phyloP scores from a whole-genome alignment of 2,329 filamentous ascomycete genomes.

The Aspergillus sp. region DNA sequence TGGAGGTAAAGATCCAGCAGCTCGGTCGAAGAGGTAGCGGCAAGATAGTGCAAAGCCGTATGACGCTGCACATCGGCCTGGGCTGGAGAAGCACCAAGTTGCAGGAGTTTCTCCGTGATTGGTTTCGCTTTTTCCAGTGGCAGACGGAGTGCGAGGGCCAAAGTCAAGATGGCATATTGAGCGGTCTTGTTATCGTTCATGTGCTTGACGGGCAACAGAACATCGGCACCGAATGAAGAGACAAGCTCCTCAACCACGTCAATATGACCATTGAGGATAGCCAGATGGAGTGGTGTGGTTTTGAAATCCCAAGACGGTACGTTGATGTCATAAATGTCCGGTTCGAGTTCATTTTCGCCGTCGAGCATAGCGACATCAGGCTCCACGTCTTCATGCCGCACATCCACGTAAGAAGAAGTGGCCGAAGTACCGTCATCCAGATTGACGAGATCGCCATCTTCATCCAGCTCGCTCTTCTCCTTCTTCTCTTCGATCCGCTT shows the following conservation, averaged over 20 bases:
- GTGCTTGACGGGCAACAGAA: conserved; percentile 69
- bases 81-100: conserved; percentile 66
- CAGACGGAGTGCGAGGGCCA: conserved; percentile 64
- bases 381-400: conserved; percentile 24
- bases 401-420: conserved; percentile 20
- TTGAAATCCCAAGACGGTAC: conserved; percentile 74
- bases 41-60: conserved; percentile 64
- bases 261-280: conserved; percentile 67
- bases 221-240: conserved; percentile 69
- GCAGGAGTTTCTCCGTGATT: conserved; percentile 62
- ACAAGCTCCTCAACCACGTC: conserved; percentile 66
- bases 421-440: conserved; percentile 32
- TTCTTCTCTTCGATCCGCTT: conserved; percentile 9
- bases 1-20: conserved; percentile 42
- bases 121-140: conserved; percentile 58
- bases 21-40: conserved; percentile 46
- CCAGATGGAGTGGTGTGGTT: conserved; percentile 70
- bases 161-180: conserved; percentile 60
- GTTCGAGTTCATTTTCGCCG: conserved; percentile 59
- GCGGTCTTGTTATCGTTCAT: conserved; percentile 42
- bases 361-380: conserved; percentile 34
- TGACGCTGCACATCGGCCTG: conserved; percentile 64
- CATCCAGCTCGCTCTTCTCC: conserved; percentile 1
- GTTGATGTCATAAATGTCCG: conserved; percentile 76
- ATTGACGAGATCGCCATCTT: conserved; percentile 18